Evolutionary conservation across 805 yeast genomes (phyloP).

Genomic region (Yamadazyma phyllophila): DNA sequence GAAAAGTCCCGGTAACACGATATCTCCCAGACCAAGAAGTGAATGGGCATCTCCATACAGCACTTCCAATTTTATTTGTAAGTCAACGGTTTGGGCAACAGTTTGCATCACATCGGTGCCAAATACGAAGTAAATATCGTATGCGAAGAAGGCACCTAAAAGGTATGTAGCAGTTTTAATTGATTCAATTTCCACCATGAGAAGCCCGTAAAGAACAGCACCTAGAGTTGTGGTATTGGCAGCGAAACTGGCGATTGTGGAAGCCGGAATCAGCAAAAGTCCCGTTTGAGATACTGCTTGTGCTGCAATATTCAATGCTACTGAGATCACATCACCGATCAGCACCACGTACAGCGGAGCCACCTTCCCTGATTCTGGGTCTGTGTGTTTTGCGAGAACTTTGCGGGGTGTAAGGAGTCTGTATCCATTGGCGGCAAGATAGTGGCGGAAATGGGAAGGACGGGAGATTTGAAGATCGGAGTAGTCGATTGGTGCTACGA

Average conservation of each 20-base stretch:
- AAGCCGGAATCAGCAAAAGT: not conserved
- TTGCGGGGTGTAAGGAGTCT: not conserved
- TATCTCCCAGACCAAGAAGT: constrained; percentile 64
- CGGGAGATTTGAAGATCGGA: not conserved
- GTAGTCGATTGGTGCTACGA: not conserved
- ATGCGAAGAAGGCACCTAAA: constrained; percentile 50
- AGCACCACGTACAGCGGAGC: constrained; percentile 2
- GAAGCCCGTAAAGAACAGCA: not conserved
- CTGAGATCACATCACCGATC: not conserved
- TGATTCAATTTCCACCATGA: constrained; percentile 1
- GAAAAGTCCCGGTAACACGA: constrained; percentile 58
- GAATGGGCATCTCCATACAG: constrained; percentile 34
- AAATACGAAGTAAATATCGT: constrained; percentile 69
- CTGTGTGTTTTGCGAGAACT: not conserved
- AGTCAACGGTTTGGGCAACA: constrained; percentile 54
- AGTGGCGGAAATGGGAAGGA: constrained; percentile 1
- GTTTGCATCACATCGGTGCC: constrained; percentile 58
- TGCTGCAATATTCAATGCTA: not conserved
- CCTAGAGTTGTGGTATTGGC: not conserved
- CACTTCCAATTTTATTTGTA: constrained; percentile 52
- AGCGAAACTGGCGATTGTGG: not conserved
- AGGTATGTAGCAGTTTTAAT: constrained; percentile 23
- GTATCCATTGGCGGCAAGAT: not conserved
- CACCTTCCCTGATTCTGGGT: too few species aligned
- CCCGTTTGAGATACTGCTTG: not conserved